Percentiles rank a stretch among this genome's conserved stretches.
Evolutionary conservation across 257 asterid genomes (phyloP).

Genomic region (Coffea canephora): DNA sequence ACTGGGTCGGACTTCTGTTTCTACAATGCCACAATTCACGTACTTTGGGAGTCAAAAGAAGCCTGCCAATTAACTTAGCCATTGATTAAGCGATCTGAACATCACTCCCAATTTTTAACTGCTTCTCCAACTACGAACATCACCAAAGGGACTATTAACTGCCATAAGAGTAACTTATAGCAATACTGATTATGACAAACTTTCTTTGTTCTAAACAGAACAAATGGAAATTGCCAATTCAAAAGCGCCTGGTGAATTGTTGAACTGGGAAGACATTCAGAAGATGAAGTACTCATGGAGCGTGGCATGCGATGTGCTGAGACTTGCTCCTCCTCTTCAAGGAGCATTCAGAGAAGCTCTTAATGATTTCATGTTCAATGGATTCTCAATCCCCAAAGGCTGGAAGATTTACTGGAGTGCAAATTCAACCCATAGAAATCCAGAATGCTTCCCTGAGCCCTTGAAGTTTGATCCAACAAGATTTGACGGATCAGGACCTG

Average conservation of each 20-base stretch:
- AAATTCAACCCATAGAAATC: conserved; percentile 41
- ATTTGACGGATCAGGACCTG: conserved; percentile 50
- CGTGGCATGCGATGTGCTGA: conserved; percentile 53
- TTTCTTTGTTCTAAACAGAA: conserved; percentile 17
- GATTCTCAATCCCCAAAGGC: conserved; percentile 56
- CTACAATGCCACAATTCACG: no score
- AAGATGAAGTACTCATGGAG: conserved; percentile 63
- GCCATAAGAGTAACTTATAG: no score
- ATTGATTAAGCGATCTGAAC: no score
- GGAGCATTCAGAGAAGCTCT: conserved; percentile 57
- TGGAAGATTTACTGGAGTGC: conserved; percentile 61
- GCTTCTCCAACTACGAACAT: no score
- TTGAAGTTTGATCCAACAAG: conserved; percentile 47
- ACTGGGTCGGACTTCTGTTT: no score
- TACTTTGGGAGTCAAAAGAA: no score
- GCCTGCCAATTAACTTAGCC: no score
- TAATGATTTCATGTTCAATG: conserved; percentile 41
- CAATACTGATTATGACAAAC: no score
- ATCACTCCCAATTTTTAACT: no score
- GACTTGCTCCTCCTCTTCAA: conserved; percentile 56
- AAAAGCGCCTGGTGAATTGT: conserved; percentile 41
- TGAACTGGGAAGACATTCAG: conserved; percentile 51
- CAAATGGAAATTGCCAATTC: conserved; percentile 60
- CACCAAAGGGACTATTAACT: no score
- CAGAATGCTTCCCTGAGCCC: conserved; percentile 38